Conservation (phyloP, 306 rosid species). For the Lagenaria siceraria region DNA sequence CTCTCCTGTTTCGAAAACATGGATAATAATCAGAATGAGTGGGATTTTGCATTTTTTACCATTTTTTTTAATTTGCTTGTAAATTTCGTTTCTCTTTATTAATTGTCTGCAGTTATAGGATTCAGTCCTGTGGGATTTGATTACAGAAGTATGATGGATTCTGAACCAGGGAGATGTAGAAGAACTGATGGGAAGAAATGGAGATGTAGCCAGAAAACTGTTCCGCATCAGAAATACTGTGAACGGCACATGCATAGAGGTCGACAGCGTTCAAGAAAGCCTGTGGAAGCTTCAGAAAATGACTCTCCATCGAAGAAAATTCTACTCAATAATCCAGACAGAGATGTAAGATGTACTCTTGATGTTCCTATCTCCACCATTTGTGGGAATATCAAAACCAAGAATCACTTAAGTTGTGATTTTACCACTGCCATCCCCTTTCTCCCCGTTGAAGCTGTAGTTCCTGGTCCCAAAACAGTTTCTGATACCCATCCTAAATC, state of each 20-base stretch:
- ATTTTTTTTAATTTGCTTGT: conserved; percentile 3
- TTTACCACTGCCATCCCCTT: conserved; percentile 7
- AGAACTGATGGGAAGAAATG: conserved; percentile 96
- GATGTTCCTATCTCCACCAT: conserved; percentile 5
- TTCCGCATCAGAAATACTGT: conserved; percentile 61
- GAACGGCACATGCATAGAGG: conserved; percentile 83
- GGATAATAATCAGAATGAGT: not conserved
- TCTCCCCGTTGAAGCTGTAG: not conserved
- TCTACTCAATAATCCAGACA: conserved; percentile 12
- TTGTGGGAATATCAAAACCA: conserved; percentile 12
- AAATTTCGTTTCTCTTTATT: conserved; percentile 5
- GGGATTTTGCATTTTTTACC: not conserved
- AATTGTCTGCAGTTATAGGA: conserved; percentile 27
- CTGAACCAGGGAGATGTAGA: conserved; percentile 68
- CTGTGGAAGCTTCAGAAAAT: conserved; percentile 54
- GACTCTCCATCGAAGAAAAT: conserved; percentile 24
- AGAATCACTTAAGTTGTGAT: conserved; percentile 7
- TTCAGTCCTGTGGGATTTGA: conserved; percentile 22
- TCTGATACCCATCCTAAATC: not conserved
- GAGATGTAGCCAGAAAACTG: conserved; percentile 45
- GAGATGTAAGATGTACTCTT: conserved; percentile 11
- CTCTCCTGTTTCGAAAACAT: not conserved
- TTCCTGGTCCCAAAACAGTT: not conserved
- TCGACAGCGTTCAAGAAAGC: conserved; percentile 98
- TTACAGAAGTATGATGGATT: conserved; percentile 29